Conservation (phyloP, 768 basidiomycete species). For the Hypholoma sublateritium region DNA sequence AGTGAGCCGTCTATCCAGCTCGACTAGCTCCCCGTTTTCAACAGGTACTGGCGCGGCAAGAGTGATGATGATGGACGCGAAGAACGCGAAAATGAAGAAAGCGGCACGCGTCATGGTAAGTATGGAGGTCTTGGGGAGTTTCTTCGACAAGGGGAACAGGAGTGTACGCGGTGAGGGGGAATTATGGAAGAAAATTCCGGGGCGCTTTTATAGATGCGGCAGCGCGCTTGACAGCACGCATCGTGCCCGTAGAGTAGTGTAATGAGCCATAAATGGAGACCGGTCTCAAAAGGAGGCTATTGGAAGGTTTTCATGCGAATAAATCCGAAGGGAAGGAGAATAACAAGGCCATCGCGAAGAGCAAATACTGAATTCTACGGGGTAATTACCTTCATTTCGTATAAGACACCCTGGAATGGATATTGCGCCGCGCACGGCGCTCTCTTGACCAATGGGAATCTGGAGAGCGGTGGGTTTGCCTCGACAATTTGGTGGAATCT, state of each 20-base stretch:
- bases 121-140: slow-evolving; percentile 2
- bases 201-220: slow-evolving; percentile 21
- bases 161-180: slow-evolving; percentile 7
- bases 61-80: slow-evolving; percentile 39
- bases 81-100: slow-evolving; percentile 35
- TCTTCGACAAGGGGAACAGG: slow-evolving; percentile 7
- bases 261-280: slow-evolving; percentile 15
- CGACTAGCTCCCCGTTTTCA: slow-evolving; percentile 25
- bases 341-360: neutral
- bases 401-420: neutral
- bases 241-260: slow-evolving; percentile 14
- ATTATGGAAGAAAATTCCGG: slow-evolving; percentile 7
- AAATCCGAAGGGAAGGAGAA: slow-evolving; percentile 1
- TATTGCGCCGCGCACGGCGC: neutral
- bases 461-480: neutral
- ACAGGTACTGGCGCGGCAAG: slow-evolving; percentile 48
- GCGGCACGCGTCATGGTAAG: slow-evolving; percentile 39
- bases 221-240: slow-evolving; percentile 19
- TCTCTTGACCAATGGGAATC: neutral
- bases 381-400: neutral
- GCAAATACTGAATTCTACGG: neutral
- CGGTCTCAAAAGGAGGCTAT: neutral
- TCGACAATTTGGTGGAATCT: neutral
- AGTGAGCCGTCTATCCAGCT: slow-evolving; percentile 51
- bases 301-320: slow-evolving; percentile 9